phyloP scores from a whole-genome alignment of 2,329 filamentous ascomycete genomes.

The Anthostomella pinea region DNA sequence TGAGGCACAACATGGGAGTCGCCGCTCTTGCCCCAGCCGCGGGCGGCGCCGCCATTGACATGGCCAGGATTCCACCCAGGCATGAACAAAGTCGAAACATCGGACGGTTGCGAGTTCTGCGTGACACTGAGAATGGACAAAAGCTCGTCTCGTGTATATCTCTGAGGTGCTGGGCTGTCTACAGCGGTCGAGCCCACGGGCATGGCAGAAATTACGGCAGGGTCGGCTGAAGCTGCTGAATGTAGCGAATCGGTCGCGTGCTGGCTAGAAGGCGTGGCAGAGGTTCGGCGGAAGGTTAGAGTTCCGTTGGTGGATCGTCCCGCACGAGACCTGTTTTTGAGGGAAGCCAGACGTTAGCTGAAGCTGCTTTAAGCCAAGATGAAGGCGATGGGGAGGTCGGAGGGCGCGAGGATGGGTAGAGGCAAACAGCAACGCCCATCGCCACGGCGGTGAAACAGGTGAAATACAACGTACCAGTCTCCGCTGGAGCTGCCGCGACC shows the following conservation, averaged over 20 bases:
- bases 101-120: conserved; percentile 51
- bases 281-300: conserved; percentile 62
- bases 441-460: background rate
- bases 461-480: conserved; percentile 64
- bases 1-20: conserved; percentile 72
- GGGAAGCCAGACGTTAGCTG: conserved; percentile 1
- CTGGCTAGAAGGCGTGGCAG: conserved; percentile 50
- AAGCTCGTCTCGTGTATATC: conserved; percentile 78
- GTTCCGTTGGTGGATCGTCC: conserved; percentile 60
- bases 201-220: conserved; percentile 60
- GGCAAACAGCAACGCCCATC: background rate
- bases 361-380: background rate
- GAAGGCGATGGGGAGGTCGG: background rate
- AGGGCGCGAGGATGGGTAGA: conserved; percentile 1
- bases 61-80: conserved; percentile 76
- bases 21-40: conserved; percentile 74
- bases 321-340: conserved; percentile 50
- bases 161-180: conserved; percentile 48
- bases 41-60: conserved; percentile 59
- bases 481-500: conserved; percentile 56
- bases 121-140: conserved; percentile 63
- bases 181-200: conserved; percentile 48
- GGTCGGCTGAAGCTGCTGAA: conserved; percentile 29
- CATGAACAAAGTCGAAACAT: conserved; percentile 67
- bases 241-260: conserved; percentile 36